Evolutionary conservation across 2,329 filamentous ascomycete genomes (phyloP).

Genomic region (Fusarium veterinarium): DNA sequence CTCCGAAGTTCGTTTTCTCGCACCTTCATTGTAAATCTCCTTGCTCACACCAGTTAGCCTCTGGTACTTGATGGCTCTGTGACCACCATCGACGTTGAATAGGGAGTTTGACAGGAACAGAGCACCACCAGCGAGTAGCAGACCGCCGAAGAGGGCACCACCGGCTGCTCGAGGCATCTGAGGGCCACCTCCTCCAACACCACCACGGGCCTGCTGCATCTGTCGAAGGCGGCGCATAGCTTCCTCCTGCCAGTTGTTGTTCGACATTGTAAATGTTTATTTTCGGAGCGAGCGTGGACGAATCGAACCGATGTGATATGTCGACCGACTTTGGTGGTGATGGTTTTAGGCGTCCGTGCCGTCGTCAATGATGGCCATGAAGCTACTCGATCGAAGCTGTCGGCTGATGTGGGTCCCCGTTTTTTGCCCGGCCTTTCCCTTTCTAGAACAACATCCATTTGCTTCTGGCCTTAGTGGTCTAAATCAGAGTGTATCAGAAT

Average conservation of each 20-base stretch:
- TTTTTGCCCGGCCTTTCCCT: slow-evolving; percentile 42
- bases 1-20: slow-evolving; percentile 33
- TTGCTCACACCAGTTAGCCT: slow-evolving; percentile 92
- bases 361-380: slow-evolving; percentile 38
- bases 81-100: slow-evolving; percentile 94
- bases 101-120: slow-evolving; percentile 69
- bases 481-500: background rate
- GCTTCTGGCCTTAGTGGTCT: slow-evolving; percentile 1
- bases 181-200: slow-evolving; percentile 57
- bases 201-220: slow-evolving; percentile 58
- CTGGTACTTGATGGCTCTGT: slow-evolving; percentile 98
- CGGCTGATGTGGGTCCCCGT: slow-evolving; percentile 39
- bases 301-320: slow-evolving; percentile 30
- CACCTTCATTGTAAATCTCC: slow-evolving; percentile 96
- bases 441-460: slow-evolving; percentile 9
- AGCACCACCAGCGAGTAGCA: slow-evolving; percentile 61
- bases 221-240: slow-evolving; percentile 63
- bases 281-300: slow-evolving; percentile 6
- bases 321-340: slow-evolving; percentile 24
- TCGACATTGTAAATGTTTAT: slow-evolving; percentile 45
- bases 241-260: slow-evolving; percentile 60
- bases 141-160: slow-evolving; percentile 54
- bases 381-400: slow-evolving; percentile 45
- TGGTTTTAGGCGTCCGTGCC: slow-evolving; percentile 28
- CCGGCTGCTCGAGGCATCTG: slow-evolving; percentile 55